phyloP scores from a whole-genome alignment of 352 stramenopile species.

The Globisporangium carolinianum region DNA sequence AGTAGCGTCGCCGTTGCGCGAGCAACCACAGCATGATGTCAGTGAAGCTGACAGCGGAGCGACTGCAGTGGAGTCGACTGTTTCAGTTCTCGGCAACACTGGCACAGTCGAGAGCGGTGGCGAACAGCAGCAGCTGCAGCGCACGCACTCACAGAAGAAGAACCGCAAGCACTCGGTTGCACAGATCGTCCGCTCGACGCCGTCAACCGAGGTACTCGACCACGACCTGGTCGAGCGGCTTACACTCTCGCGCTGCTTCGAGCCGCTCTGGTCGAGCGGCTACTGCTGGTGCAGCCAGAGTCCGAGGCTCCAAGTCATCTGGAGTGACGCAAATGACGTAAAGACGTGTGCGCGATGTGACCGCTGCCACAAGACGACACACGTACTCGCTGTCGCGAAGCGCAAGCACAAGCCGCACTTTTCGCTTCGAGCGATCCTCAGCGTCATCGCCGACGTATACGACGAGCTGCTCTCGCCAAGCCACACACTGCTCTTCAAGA shows the following conservation, averaged over 20 bases:
- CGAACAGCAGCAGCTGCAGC: not conserved
- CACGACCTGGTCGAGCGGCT: conserved; percentile 27
- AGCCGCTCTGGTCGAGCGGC: conserved; percentile 38
- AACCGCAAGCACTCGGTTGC: conserved; percentile 6
- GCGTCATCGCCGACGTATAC: conserved; percentile 53
- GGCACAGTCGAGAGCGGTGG: not conserved
- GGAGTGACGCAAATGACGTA: conserved; percentile 5
- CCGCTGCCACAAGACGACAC: conserved; percentile 23
- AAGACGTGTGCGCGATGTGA: conserved; percentile 6
- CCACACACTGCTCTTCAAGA: conserved; percentile 41
- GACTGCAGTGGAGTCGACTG: not conserved
- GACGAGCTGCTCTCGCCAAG: conserved; percentile 26
- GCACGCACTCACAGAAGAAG: not conserved
- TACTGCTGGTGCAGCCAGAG: conserved; percentile 43
- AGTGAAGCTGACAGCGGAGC: not conserved
- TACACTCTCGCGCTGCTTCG: conserved; percentile 36
- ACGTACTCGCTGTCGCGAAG: conserved; percentile 24
- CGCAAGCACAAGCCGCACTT: conserved; percentile 42
- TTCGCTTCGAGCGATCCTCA: conserved; percentile 38
- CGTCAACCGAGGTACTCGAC: conserved; percentile 6
- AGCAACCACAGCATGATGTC: no score
- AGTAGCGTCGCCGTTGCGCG: not conserved
- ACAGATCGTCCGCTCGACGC: conserved; percentile 6
- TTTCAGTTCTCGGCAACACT: not conserved
- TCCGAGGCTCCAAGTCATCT: conserved; percentile 20